A percentile compares a stretch with the other conserved stretches of the same genome.
Evolutionary conservation across 208 protist species (phyloP).

Genomic region (Leishmania tarentolae): DNA sequence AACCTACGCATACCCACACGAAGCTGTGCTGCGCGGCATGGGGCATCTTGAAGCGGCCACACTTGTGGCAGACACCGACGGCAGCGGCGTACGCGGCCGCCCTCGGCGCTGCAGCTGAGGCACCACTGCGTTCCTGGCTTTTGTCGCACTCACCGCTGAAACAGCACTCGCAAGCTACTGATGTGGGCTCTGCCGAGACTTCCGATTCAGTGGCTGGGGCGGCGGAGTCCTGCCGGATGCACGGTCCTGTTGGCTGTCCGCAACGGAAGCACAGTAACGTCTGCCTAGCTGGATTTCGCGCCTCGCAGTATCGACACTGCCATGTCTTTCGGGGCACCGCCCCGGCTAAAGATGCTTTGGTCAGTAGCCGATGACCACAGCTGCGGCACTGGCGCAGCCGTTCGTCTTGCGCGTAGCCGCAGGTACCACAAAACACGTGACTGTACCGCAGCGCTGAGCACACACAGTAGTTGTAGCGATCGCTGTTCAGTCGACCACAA

Average conservation of each 20-base stretch:
- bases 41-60: conserved; percentile 50
- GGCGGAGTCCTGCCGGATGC: conserved; percentile 7
- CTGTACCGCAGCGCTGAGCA: conserved; percentile 84
- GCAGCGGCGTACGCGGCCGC: conserved; percentile 17
- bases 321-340: conserved; percentile 69
- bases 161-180: not conserved
- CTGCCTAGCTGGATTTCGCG: conserved; percentile 75
- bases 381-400: conserved; percentile 55
- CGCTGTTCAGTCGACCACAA: conserved; percentile 85
- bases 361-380: conserved; percentile 51
- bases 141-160: not conserved
- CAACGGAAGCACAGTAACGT: conserved; percentile 72
- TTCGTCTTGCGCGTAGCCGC: conserved; percentile 83
- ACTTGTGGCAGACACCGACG: conserved; percentile 55
- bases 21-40: conserved; percentile 42
- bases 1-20: conserved; percentile 77
- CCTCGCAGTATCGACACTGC: conserved; percentile 57
- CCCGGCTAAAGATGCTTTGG: conserved; percentile 10
- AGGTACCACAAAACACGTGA: conserved; percentile 64
- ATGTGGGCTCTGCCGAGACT: not conserved
- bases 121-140: not conserved
- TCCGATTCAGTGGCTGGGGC: not conserved
- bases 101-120: not conserved
- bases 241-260: conserved; percentile 46
- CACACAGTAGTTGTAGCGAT: conserved; percentile 90